Conservation (phyloP, 257 asterid genomes). For the Przewalskia tangutica region DNA sequence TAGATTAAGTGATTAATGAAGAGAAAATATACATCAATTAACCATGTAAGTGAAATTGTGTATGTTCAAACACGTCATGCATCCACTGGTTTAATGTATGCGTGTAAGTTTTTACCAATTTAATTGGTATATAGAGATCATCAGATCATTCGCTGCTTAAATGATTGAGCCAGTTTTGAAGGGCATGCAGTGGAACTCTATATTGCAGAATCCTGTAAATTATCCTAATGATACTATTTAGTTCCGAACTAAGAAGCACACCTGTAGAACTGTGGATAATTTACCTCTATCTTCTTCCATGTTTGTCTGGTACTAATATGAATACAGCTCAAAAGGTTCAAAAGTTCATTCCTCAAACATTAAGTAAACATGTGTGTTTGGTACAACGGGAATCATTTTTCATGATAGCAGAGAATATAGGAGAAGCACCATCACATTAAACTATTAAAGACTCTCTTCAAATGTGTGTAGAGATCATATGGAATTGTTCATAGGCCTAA, state of each 20-base stretch:
- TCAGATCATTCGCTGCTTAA: not conserved
- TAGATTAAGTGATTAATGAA: not conserved
- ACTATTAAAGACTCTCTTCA: not conserved
- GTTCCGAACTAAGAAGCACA: not conserved
- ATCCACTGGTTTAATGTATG: not conserved
- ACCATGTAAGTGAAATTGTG: not conserved
- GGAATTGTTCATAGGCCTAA: not conserved
- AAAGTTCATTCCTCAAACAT: not conserved
- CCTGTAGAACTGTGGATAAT: not conserved
- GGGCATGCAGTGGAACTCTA: not conserved
- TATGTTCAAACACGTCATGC: not conserved
- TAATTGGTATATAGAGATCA: not conserved
- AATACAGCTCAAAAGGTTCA: not conserved
- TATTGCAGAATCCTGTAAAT: not conserved
- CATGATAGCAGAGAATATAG: not conserved
- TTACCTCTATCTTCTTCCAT: not conserved
- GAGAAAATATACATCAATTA: not conserved
- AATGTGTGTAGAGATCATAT: not conserved
- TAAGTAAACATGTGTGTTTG: not conserved
- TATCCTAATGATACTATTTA: not conserved
- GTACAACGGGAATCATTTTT: not conserved
- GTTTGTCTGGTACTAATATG: not conserved
- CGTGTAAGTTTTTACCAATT: too few species aligned
- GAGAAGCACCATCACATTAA: not conserved
- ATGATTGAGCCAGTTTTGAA: not conserved